phyloP scores from a whole-genome alignment of 352 stramenopile species.

The Phytophthora vignae region DNA sequence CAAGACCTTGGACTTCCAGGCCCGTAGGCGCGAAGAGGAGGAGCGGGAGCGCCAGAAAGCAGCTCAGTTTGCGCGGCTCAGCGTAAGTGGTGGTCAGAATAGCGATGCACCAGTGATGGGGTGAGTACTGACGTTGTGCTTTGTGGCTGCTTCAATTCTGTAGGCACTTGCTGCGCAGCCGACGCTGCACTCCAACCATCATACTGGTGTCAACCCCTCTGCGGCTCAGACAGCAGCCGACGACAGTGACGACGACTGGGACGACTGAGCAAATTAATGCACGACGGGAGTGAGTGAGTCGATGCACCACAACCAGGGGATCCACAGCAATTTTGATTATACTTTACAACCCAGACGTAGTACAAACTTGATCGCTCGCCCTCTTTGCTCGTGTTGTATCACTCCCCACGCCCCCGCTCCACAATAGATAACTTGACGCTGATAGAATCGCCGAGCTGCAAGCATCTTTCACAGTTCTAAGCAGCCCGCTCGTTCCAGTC shows the following conservation, averaged over 20 bases:
- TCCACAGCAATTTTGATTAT: conserved; percentile 48
- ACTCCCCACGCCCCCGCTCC: conserved; percentile 1
- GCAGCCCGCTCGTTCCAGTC: background rate
- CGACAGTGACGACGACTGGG: conserved; percentile 88
- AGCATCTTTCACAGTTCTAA: background rate
- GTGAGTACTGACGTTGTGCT: conserved; percentile 6
- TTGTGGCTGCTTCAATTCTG: conserved; percentile 10
- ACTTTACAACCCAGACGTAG: conserved; percentile 45
- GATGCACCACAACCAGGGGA: conserved; percentile 7
- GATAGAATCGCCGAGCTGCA: background rate
- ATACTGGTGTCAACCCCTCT: conserved; percentile 25
- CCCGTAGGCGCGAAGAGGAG: conserved; percentile 62
- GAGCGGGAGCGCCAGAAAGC: conserved; percentile 68
- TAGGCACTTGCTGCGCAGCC: conserved; percentile 74
- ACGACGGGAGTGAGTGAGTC: background rate
- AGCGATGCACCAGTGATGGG: background rate
- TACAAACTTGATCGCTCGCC: conserved; percentile 3
- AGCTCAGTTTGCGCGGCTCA: conserved; percentile 75
- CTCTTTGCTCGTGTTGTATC: conserved; percentile 6
- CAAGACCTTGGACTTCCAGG: conserved; percentile 81
- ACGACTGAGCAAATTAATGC: conserved; percentile 58
- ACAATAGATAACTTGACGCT: conserved; percentile 52
- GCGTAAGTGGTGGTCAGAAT: conserved; percentile 40
- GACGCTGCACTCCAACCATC: conserved; percentile 68
- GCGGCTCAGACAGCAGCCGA: conserved; percentile 28